Evolutionary conservation across 257 asterid species (phyloP).

Genomic region (Henckelia pumila): DNA sequence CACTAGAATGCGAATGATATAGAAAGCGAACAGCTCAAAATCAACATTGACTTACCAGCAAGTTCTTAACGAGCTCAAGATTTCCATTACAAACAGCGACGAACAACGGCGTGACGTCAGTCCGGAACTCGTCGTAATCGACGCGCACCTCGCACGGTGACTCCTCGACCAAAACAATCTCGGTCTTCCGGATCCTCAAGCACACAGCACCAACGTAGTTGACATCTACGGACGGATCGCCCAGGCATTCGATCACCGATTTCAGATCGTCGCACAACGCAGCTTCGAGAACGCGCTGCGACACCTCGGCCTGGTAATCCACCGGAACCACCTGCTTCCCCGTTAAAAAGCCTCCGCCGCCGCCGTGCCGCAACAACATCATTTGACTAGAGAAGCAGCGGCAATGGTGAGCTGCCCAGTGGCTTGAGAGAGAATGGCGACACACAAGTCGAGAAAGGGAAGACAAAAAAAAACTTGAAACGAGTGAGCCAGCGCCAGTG

Average conservation of each 20-base stretch:
- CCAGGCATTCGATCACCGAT: constrained; percentile 50
- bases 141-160: constrained; percentile 47
- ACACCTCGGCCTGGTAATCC: constrained; percentile 65
- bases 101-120: constrained; percentile 77
- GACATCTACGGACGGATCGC: constrained; percentile 69
- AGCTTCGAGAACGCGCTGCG: constrained; percentile 67
- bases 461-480: constrained; percentile 49
- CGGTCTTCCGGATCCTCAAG: constrained; percentile 58
- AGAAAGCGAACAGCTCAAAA: neutral
- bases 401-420: constrained; percentile 16
- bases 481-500: constrained; percentile 42
- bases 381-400: constrained; percentile 26
- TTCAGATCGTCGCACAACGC: constrained; percentile 51
- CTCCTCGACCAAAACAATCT: constrained; percentile 49
- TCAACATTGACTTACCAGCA: constrained; percentile 46
- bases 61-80: constrained; percentile 45
- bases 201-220: constrained; percentile 64
- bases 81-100: constrained; percentile 60
- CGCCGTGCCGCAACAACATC: constrained; percentile 47
- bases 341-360: constrained; percentile 37
- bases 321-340: constrained; percentile 77
- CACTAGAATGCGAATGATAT: neutral
- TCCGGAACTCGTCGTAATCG: constrained; percentile 54
- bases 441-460: constrained; percentile 26
- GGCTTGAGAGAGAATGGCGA: constrained; percentile 22